Conservation (phyloP, 257 asterid species). For the Lantana camara region DNA sequence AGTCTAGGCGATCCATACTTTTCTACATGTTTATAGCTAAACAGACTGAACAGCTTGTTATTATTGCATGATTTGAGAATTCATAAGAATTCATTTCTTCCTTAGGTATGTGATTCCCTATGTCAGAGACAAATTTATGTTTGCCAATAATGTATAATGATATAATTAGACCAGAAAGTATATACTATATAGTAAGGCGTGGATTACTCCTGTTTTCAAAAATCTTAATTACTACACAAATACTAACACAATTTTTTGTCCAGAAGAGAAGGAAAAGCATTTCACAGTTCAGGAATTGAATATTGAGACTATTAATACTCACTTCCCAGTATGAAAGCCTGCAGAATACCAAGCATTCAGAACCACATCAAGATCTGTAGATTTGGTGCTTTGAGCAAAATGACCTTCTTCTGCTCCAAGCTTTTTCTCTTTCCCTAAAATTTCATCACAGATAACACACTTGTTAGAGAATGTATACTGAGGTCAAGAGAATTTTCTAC, state of each 20-base stretch:
- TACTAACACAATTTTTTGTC: neutral
- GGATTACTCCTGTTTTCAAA: neutral
- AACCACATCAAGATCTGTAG: conserved; percentile 62
- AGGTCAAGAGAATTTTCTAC: neutral
- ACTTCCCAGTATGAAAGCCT: conserved; percentile 85
- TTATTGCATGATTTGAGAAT: neutral
- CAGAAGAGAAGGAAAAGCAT: conserved; percentile 9
- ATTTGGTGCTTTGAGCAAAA: conserved; percentile 34
- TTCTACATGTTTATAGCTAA: neutral
- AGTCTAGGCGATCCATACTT: neutral
- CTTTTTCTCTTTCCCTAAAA: conserved; percentile 47
- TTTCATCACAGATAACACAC: conserved; percentile 10
- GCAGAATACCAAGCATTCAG: conserved; percentile 83
- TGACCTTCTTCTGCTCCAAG: conserved; percentile 22
- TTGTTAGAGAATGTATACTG: conserved; percentile 1
- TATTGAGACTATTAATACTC: conserved; percentile 35
- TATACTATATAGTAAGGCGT: neutral
- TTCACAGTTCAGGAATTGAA: conserved; percentile 4
- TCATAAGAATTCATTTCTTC: neutral
- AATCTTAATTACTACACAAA: neutral
- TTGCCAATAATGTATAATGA: neutral
- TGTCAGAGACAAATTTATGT: neutral
- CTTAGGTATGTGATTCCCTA: neutral
- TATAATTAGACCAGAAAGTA: neutral
- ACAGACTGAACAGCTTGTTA: neutral